Base-by-base conservation (phyloP, 2,329 filamentous ascomycete genomes). In the Bimuria novae-zelandiae region DNA sequence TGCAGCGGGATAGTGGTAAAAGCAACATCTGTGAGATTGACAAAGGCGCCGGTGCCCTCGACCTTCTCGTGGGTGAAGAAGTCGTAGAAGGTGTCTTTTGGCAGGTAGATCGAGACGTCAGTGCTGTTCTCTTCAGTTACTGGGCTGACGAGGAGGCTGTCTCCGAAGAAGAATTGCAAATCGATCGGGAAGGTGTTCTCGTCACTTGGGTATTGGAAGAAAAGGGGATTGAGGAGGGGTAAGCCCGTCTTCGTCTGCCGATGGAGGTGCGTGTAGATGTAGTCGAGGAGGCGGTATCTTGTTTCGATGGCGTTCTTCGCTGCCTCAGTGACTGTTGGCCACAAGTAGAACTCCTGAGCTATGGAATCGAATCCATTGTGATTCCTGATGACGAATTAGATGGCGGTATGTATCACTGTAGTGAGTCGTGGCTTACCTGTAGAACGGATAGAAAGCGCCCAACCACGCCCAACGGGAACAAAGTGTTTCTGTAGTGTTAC, bases 401-500 rank as follows among this genome's bases (percentile, higher is more conserved):
- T 33, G 11, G n/a, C 17, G 14, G 25, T 17, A 17, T 30, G 23
- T 2, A 19, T 4, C 8, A 10, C 7, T 16, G 6, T 4, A 23
- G 3, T 17, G 12, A 29, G n/a, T 4, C 3, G 23, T 3, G 12
- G 10, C 25, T 21, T 21, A 43, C 45, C 89, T 84, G 77, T 85
- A 90, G 76, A 92, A 91, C 0, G 88, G 85, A 25, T 81, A 80
- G 75, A 91, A 90, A 7, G 88, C 88, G n/a, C 87, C 88, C 0
- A 90, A 79, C 23, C 81, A 82, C 1, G 87, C 83, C 89, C 89
- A 92, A 30, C 89, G 84, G 4, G 87, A 83, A 68, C 88, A 91
- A 1, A 91, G 81, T 25, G 83, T 79, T 67, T 89, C 86, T 3
- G 82, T 89, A 0, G 86, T 87, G 64, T 88, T 83, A 7, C 78